These are phyloP conservation scores for Pythium rishiriense DNA, from an alignment of 352 stramenopile genomes.

Conservation along the genomic window DNA sequence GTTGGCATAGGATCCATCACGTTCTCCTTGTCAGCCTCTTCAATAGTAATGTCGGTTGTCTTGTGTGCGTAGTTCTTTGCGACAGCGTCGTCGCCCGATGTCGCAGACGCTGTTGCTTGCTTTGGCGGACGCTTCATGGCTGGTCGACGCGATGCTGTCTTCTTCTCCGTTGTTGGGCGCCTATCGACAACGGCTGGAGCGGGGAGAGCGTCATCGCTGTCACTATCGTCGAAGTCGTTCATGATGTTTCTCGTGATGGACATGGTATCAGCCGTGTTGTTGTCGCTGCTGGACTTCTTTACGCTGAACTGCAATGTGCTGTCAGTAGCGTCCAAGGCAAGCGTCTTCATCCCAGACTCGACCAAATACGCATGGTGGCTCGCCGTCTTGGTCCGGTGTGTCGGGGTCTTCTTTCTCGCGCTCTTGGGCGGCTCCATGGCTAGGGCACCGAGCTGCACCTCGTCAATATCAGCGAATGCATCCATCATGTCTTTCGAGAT, in stretches of 20 bases:
- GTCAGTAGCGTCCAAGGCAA: neutral
- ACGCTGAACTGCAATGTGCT: neutral
- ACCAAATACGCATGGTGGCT: neutral
- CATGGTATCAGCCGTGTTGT: neutral
- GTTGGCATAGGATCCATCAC: neutral
- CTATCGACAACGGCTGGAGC: neutral
- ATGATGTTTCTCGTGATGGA: neutral
- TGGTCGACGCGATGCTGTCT: neutral
- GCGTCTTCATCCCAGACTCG: neutral
- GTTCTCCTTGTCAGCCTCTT: neutral
- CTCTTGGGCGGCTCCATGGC: slow-evolving; percentile 8
- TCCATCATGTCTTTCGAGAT: slow-evolving; percentile 26
- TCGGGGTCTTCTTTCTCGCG: neutral
- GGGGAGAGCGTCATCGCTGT: neutral
- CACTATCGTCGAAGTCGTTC: neutral
- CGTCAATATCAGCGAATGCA: slow-evolving; percentile 18
- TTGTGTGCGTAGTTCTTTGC: neutral
- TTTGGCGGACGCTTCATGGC: neutral
- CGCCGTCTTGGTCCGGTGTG: neutral
- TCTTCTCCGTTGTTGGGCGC: neutral
- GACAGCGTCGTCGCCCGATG: no score
- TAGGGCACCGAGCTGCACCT: neutral
- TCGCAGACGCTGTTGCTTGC: neutral
- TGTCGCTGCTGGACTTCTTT: neutral
- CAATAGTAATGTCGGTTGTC: neutral